Evolutionary conservation across 169 alveolate genomes (phyloP), one percentile per base, ranked within the genome.

Genomic region (Miamiensis avidus): DNA sequence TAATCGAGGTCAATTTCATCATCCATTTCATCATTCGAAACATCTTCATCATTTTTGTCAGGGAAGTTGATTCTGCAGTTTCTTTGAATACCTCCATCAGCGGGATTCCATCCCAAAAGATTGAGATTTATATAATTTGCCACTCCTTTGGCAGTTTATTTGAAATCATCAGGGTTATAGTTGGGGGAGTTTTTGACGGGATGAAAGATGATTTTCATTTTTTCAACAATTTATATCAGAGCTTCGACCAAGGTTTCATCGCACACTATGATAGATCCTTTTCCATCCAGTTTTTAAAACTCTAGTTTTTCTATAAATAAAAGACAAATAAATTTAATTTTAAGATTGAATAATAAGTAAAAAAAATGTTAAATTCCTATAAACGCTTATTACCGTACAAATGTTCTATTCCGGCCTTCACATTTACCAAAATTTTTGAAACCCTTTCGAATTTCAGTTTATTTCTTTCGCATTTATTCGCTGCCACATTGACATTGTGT

Each of bases 381-480:
- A 69, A 75, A n/a, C 86, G 91, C 25, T 90, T 33, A 33, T 88
- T 88, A 25, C 90, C 95, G 83, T 89, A 82, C n/a, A 94, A 76
- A 86, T 94, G 97, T 75, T 94, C 97, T 74, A 94, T 92, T 16
- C 98, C 98, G 25, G 97, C 96, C 81, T 94, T 96, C n/a, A 93
- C 90, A 86, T 93, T 92, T 29, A 93, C 93, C 65, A 94, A 73
- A 34, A 93, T 88, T 76, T 93, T 93, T 34, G 89, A 88, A 28
- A 92, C 89, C 77, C 97, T 81, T 84, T 96, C 97, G 76, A 87
- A 91, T 90, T 93, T 94, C 29, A 92, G 92, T 86, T 95, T 94
- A 84, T 91, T 93, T 34, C 94, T 83, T 49, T 94, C 97, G 85
- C 91, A 91, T 78, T 94, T 92, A 65, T 79, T 90, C 1, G 83